Evolutionary conservation across 2,329 filamentous ascomycete species (phyloP).

Genomic region (Aureobasidium uvarum): DNA sequence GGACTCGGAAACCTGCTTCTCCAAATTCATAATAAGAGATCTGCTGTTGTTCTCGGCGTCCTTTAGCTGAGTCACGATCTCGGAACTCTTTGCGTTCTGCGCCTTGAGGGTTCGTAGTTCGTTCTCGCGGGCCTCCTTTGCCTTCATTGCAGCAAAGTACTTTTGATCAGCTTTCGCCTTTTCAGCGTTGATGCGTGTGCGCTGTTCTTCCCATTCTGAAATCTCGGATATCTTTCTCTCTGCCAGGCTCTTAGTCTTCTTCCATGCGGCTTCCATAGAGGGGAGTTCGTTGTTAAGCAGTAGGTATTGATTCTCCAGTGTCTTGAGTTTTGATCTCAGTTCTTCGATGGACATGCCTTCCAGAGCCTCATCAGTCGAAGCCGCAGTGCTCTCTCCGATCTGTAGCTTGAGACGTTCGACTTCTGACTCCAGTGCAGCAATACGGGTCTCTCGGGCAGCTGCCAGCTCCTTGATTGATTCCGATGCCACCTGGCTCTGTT

Average conservation of each 20-base stretch:
- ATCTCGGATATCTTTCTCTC: constrained; percentile 84
- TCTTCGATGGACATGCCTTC: constrained; percentile 66
- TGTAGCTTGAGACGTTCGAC: constrained; percentile 66
- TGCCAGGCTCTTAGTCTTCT: constrained; percentile 79
- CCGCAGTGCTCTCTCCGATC: constrained; percentile 47
- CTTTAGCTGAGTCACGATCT: constrained; percentile 91
- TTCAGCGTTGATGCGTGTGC: constrained; percentile 72
- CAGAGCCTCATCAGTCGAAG: constrained; percentile 40
- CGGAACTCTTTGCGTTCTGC: constrained; percentile 86
- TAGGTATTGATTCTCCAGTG: constrained; percentile 74
- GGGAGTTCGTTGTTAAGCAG: constrained; percentile 85
- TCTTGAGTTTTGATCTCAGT: constrained; percentile 68
- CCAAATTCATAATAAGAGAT: constrained; percentile 73
- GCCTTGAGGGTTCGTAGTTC: constrained; percentile 76
- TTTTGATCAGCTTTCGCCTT: constrained; percentile 98
- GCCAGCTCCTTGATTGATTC: constrained; percentile 78
- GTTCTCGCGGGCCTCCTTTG: constrained; percentile 78
- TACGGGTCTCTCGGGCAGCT: constrained; percentile 74
- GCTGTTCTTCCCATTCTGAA: constrained; percentile 70
- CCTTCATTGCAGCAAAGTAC: constrained; percentile 93
- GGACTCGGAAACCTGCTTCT: constrained; percentile 84
- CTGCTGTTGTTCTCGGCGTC: constrained; percentile 79
- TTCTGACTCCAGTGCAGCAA: constrained; percentile 78
- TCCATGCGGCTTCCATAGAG: constrained; percentile 87
- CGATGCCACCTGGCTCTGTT: constrained; percentile 67